Evolutionary conservation across 768 basidiomycete genomes (phyloP), one percentile per base, ranked within the genome.

Genomic region (Astraeus odoratus): DNA sequence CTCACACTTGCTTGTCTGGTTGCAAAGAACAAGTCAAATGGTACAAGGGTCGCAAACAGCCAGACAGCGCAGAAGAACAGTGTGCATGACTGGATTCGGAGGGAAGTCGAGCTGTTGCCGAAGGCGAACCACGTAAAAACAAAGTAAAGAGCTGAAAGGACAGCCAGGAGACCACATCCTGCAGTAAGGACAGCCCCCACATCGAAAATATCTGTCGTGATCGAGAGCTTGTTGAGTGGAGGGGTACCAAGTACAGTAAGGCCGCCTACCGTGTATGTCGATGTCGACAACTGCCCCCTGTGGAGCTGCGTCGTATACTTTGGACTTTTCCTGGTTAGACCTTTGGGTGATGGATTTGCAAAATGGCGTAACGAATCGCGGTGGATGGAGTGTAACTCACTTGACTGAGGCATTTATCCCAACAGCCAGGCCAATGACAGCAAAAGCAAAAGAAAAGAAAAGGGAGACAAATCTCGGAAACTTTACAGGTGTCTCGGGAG

Each of bases 21-120:
- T 18, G 70, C 69, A 49, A 72, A 70, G 61, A 70, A 70, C 49
- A 67, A 54, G 27, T 72, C 70, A 47, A 72, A 74, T 7, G 71
- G 64, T n/a, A 75, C 68, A 47, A 75, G 65, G 29, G 70, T 64
- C 24, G 67, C 74, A 42, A 82, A 65, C 33, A 81, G 61, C 72
- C 72, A 76, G 8, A 65, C 18, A 22, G 67, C 55, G 52, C 69
- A 63, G 54, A 77, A 71, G 27, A 61, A 58, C 48, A 77, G 63
- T 16, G 65, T n/a, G 47, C 53, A 48, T 34, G 58, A 65, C 53
- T 72, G 70, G n/a, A 65, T 16, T 29, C 51, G 57, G 41, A 71
- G 58, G 23, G 49, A 42, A 19, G 7, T 38, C 30, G 20, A 44
- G 10, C 13, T 29, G 34, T 34, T 39, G 43, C 26, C 42, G 29